Base-by-base conservation (phyloP, 805 yeast genomes). In the Wickerhamomyces rabaulensis region DNA sequence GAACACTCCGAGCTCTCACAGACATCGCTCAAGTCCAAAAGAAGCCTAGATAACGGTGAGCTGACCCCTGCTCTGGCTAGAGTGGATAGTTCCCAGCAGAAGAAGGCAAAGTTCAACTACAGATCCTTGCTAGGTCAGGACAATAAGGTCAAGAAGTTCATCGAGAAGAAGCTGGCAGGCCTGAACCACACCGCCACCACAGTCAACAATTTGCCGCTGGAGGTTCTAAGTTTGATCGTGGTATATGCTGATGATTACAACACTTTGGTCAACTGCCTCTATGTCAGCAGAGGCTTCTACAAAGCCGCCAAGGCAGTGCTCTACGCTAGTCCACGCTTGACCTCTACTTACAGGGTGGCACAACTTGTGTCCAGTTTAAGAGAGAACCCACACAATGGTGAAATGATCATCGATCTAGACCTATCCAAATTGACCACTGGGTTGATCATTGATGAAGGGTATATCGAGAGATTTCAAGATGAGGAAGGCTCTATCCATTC, bases 301-400 rank as follows among this genome's bases (percentile, higher is more conserved):
- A 61, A 58, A 29, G 65, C 79, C 7, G 74, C 83, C 2, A 77
- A 79, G 52, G 74, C 74, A 6, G 69, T 73, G 21, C 63, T 88
- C 10, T 89, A 87, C 61, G 57, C 67, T 13, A 50, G 64, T 8
- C 80, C 91, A 4, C 50, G 56, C 13, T 75, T 89, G 53, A 75
- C 79, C 0, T 81, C 95, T 2, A 82, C 91, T 7, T 89, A 85
- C 60, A 68, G 96, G 38, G 76, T 87, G 39, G 94, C 88, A 0
- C 96, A 89, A 63, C 82, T 89, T 56, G 79, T 89, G 6, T 74
- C 90, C 2, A 74, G 81, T 6, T 63, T 89, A n/a, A 70, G 85
- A 39, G 69, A 75, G 45, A 75, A 76, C 52, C 71, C 77, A 9
- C 66, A 68, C 3, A 71, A 84, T 44, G 90, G 91, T 0, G 56